Evolutionary conservation across 1,284 basidiomycete species (phyloP).

Genomic region (Somion occarium): DNA sequence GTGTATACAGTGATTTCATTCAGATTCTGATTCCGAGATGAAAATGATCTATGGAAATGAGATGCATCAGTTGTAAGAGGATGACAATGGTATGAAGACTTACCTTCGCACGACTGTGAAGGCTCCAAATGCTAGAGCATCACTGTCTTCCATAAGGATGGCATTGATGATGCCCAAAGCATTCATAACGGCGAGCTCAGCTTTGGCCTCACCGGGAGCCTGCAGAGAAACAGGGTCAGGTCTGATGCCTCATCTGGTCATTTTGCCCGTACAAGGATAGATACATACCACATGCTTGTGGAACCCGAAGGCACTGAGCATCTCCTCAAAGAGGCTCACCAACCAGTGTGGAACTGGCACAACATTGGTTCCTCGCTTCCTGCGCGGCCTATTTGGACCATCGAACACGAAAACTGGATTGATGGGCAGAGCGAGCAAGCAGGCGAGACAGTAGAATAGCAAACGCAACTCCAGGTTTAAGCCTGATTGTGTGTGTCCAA

Average conservation of each 20-base stretch:
- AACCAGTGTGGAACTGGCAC: background rate
- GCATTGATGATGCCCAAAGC: conserved; percentile 11
- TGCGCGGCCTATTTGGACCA: background rate
- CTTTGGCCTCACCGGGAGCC: conserved; percentile 22
- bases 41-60: background rate
- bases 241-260: background rate
- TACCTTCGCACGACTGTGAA: conserved; percentile 7
- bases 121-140: conserved; percentile 18
- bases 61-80: background rate
- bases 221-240: conserved; percentile 2
- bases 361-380: too few relatives aligned
- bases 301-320: background rate
- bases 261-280: background rate
- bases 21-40: background rate
- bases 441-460: background rate
- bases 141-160: conserved; percentile 17
- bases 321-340: background rate
- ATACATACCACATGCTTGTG: background rate
- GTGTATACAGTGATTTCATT: background rate
- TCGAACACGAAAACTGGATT: background rate
- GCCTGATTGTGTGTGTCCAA: too few relatives aligned
- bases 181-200: conserved; percentile 16
- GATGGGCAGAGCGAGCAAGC: background rate
- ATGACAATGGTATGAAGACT: conserved; percentile 3
- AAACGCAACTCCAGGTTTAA: background rate